Base-by-base conservation (phyloP, 78 protist genomes). In the Polysphondylium violaceum region DNA sequence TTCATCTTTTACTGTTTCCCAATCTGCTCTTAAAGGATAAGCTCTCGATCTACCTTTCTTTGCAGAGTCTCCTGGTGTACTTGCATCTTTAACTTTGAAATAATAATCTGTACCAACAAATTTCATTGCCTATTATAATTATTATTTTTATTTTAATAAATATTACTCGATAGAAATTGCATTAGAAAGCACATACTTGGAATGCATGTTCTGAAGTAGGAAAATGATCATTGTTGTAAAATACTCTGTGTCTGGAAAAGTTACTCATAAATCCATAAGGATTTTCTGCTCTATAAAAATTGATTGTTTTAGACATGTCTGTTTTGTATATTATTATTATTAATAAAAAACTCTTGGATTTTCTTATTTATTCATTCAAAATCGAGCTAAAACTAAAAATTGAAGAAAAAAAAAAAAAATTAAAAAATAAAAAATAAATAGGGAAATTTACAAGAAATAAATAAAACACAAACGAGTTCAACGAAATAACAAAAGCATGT, bases 251-350 rank as follows among this genome's bases (percentile, higher is more conserved):
- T 19, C 29, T n/a, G 33, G 73, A 56, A 41, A 79, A 79, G 36
- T 79, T 79, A 38, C 56, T 56, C n/a, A 79, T 63, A 19, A 55
- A 61, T 40, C 88, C 88, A 69, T 36, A 79, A 0, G 47, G 25
- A 71, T 79, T 47, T 40, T 11, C 31, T 3, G 35, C 27, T 41
- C 88, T 56, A 64, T 79, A 79, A 40, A 79, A 79, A 31, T 58
- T 53, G 11, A 79, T 79, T 23, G 68, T 63, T 8, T 63, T 63
- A n/a, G n/a, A n/a, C n/a, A n/a, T n/a, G n/a, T n/a, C n/a, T n/a
- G n/a, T n/a, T n/a, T n/a, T n/a, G n/a, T n/a, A n/a, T n/a, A n/a
- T n/a, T n/a, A n/a, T n/a, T n/a, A n/a, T n/a, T n/a, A n/a, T n/a
- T n/a, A n/a, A n/a, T n/a, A n/a, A n/a, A n/a, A n/a, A n/a, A n/a